A percentile compares a stretch with the other conserved stretches of the same genome.
Conservation (phyloP, 1,139 yeast genomes). For the Blastobotrys persicus region DNA sequence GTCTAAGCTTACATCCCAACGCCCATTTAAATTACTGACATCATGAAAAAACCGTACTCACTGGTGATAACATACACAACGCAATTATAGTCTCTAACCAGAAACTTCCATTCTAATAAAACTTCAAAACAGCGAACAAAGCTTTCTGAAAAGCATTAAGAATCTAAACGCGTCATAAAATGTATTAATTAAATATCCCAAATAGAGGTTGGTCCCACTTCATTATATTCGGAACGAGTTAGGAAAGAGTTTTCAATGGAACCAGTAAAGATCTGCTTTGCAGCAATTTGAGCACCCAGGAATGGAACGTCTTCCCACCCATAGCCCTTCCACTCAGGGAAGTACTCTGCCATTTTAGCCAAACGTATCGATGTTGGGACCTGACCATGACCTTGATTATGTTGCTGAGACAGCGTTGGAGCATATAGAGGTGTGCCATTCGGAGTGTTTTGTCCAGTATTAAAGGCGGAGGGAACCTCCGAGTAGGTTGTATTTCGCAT, state of each 20-base stretch:
- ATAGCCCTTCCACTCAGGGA: conserved; percentile 90
- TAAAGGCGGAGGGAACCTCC: conserved; percentile 39
- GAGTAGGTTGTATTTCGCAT: conserved; percentile 40
- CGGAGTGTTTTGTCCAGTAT: conserved; percentile 39
- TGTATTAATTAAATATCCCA: conserved; percentile 45
- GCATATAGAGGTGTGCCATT: conserved; percentile 30
- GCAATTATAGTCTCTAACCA: no score
- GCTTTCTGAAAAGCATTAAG: no score
- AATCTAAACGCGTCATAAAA: no score
- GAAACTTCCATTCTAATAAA: no score
- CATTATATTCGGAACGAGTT: conserved; percentile 70
- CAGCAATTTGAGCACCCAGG: conserved; percentile 83
- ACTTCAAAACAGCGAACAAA: no score
- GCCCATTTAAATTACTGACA: no score
- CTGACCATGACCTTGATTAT: conserved; percentile 47
- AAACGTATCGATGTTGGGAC: conserved; percentile 72
- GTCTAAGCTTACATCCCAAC: background rate
- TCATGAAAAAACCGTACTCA: no score
- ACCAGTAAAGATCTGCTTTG: conserved; percentile 73
- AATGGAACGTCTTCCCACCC: conserved; percentile 77
- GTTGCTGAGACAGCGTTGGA: conserved; percentile 20
- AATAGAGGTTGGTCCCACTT: conserved; percentile 66
- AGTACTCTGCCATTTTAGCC: conserved; percentile 82
- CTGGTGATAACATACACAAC: no score
- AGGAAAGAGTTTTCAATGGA: conserved; percentile 63